Base-by-base conservation (phyloP, 225 moss, liverwort and hornwort genomes). In the Physcomitrellopsis africana region DNA sequence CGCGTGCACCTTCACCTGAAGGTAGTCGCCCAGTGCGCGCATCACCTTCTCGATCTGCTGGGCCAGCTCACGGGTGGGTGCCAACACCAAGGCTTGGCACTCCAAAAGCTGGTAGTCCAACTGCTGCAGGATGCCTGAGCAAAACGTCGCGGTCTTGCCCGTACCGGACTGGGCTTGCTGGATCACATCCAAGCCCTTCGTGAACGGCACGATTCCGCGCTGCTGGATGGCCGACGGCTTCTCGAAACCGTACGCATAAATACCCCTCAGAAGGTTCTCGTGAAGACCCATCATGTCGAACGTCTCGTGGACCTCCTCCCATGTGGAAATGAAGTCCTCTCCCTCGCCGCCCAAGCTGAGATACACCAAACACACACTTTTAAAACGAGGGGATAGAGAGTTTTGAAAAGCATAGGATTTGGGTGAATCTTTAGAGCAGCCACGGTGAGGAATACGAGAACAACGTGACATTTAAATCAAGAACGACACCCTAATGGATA, bases 161-260 rank as follows among this genome's bases (percentile, higher is more conserved):
- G 91, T 88, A 23, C 83, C 86, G 62, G 91, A 92, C 67, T 88
- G 91, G 15, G 88, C 88, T 76, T 89, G 91, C 77, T 88, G 88
- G 43, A 91, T 92, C 12, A 89, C 91, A 51, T 92, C 91, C 3
- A 87, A 81, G 11, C 91, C 89, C 77, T 89, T 89, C 15, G 85
- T 85, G 79, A 92, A 89, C 42, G 91, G 89, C 1, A 92, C 87
- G 52, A 92, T 89, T 48, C 89, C 91, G 3, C 91, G 86, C 81
- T 92, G 89, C 73, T 92, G 91, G 61, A 92, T 92, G 9, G 89
- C 79, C 16, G 91, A 92, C 8, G 89, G 86, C 73, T 92, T 92
- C 87, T 92, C 91, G 46, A 92, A 89, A 87, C 92, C 92, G 42
- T 92, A 92, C 0, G 92, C 92, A 29, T 92, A 89, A 44, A 92